Conservation (phyloP, 768 basidiomycete species). For the Serendipita sp. region DNA sequence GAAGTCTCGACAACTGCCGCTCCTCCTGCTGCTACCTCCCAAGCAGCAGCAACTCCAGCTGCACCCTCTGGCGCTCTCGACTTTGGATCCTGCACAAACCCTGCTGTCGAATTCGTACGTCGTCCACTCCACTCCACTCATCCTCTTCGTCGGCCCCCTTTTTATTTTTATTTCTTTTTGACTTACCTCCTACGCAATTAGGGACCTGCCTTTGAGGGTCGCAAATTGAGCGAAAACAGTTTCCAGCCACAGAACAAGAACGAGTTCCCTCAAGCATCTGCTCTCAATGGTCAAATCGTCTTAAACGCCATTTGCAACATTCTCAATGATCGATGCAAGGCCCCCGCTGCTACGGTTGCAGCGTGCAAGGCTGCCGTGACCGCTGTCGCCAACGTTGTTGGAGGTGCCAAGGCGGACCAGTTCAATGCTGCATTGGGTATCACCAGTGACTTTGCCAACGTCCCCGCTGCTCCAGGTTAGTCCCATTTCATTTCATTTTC, state of each 20-base stretch:
- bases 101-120: slow-evolving; percentile 10
- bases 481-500: too few relatives aligned
- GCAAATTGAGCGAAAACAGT: not conserved
- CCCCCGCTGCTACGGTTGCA: slow-evolving; percentile 2
- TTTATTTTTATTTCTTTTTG: not conserved
- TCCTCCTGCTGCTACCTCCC: slow-evolving; percentile 7
- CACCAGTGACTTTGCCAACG: slow-evolving; percentile 29
- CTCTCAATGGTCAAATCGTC: slow-evolving; percentile 12
- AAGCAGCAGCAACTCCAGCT: not conserved
- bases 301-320: slow-evolving; percentile 10
- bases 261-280: slow-evolving; percentile 10
- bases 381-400: slow-evolving; percentile 1
- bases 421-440: slow-evolving; percentile 46
- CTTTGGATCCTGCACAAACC: slow-evolving; percentile 12
- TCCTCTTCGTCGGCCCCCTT: too few relatives aligned
- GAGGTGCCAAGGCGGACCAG: slow-evolving; percentile 40
- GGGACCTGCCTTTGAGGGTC: slow-evolving; percentile 8
- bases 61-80: slow-evolving; percentile 1
- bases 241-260: not conserved
- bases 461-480: not conserved
- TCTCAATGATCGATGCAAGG: slow-evolving; percentile 2
- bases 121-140: too few relatives aligned
- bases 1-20: not conserved
- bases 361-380: not conserved
- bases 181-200: slow-evolving; percentile 6